Percentiles rank a stretch among this genome's conserved stretches.
Evolutionary conservation across 768 basidiomycete genomes (phyloP).

Genomic region (Austroboletus festivus): DNA sequence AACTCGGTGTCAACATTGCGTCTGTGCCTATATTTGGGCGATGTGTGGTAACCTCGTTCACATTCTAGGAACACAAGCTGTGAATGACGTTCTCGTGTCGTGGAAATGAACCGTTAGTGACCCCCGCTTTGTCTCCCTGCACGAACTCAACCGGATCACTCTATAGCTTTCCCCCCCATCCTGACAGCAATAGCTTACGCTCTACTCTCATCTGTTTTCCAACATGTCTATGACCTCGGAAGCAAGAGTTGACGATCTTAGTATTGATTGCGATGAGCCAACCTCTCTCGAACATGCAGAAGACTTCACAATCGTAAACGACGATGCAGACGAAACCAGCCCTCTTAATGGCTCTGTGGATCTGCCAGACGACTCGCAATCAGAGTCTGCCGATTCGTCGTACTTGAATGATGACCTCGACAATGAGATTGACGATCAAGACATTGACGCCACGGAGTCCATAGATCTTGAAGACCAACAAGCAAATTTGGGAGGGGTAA

Average conservation of each 20-base stretch:
- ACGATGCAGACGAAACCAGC: no score
- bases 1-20: conserved; percentile 20
- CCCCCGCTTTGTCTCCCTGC: background rate
- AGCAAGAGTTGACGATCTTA: background rate
- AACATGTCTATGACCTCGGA: conserved; percentile 18
- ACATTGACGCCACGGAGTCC: conserved; percentile 5
- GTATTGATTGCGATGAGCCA: no score
- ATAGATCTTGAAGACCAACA: no score
- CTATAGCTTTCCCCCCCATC: background rate
- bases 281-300: no score
- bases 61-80: background rate
- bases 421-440: conserved; percentile 11
- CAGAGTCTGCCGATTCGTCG: no score
- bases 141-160: conserved; percentile 1
- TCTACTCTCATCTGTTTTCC: background rate
- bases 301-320: no score
- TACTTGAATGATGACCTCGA: no score
- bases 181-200: background rate
- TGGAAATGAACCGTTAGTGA: conserved; percentile 5
- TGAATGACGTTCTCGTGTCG: conserved; percentile 4
- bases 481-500: conserved; percentile 14
- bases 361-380: no score
- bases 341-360: no score
- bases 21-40: conserved; percentile 16
- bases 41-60: conserved; percentile 1